Base-by-base conservation (phyloP, 805 yeast genomes). In the Saccharomycopsis vini region DNA sequence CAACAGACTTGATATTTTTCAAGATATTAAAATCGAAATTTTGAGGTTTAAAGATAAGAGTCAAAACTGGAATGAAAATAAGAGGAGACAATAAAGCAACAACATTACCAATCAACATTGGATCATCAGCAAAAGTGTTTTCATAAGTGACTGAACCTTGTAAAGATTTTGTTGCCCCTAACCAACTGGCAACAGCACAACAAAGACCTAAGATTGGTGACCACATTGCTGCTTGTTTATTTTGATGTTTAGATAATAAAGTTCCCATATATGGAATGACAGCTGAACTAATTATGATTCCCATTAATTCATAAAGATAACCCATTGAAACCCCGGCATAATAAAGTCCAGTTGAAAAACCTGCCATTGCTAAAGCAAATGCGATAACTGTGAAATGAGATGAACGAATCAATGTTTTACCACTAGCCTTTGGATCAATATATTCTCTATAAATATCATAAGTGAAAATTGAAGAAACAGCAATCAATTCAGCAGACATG, bases 51-150 rank as follows among this genome's bases (percentile, higher is more conserved):
- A 80, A 80, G 2, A 62, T 64, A 31, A 69, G 66, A 0, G 92
- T 81, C 43, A 87, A 64, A 7, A 80, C 56, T 22, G 94, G 88
- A 39, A 79, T 66, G 44, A 79, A 69, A 15, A 87, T 61, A 15
- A 74, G 56, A 7, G 95, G 95, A 2, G 89, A 73, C 43, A 77
- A 66, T 49, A 88, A 64, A 0, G 95, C 90, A 42, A 86, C 88
- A 38, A 86, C 77, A 61, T 88, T 88, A 48, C 95, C 96, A 3
- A 81, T 79, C 50, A 87, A 69, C 96, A 89, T 89, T 33, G 96
- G 82, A 57, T 84, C 73, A 60, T 89, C 95, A 50, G 71, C 74
- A 52, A 90, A 92, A n/a, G 94, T 77, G 45, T 61, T 64, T 59
- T 68, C 64, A 36, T 71, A 71, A 5, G 71, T 71, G 36, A 73